Base-by-base conservation (phyloP, 2,329 filamentous ascomycete species). In the Xylariaceae sp. region DNA sequence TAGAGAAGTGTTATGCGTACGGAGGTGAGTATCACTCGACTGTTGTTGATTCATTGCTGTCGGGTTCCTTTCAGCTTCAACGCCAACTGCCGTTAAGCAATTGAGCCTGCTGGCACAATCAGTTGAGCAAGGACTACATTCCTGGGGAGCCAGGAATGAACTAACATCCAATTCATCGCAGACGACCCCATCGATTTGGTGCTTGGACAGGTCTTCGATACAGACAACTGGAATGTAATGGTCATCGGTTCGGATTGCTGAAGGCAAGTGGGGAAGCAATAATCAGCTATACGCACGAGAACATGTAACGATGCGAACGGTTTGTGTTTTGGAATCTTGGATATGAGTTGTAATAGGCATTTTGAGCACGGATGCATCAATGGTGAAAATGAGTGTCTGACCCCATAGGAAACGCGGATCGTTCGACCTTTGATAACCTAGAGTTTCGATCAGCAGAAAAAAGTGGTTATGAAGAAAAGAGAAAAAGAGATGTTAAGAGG, bases 201-300 rank as follows among this genome's bases (percentile, higher is more conserved):
- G 0, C 49, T 58, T 10, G 63, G 63, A 23, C 62, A 64, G 13
- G 53, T n/a, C 3, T 64, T 65, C 18, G 63, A 64, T 30, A 45
- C 42, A 13, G 62, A 17, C 3, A 45, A 52, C 15, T 65, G 59
- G 62, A 65, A 64, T 15, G 59, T 65, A 3, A 60, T 60, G 6
- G 61, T 65, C 10, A 59, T 53, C 1, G 61, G 63, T 9, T 34
- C 55, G 4, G 34, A 60, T 48, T 61, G 63, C 42, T 64, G 51
- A 62, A 18, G 51, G 44, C 7, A 13, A 3, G 7, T 13, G 37
- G 37, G 7, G 37, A 42, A 1, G 8, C 5, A 42, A 10, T 42
- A 8, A 42, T 10, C 11, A 42, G 8, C 37, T 8, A 13, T 42
- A 42, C 8, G 37, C 37, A 42, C 7, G 37, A 9, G 37, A 13